A percentile compares a stretch with the other conserved stretches of the same genome.
These are phyloP conservation scores for Xerocomus brunneocitrinus DNA, from an alignment of 768 basidiomycete genomes.

Conservation along the genomic window DNA sequence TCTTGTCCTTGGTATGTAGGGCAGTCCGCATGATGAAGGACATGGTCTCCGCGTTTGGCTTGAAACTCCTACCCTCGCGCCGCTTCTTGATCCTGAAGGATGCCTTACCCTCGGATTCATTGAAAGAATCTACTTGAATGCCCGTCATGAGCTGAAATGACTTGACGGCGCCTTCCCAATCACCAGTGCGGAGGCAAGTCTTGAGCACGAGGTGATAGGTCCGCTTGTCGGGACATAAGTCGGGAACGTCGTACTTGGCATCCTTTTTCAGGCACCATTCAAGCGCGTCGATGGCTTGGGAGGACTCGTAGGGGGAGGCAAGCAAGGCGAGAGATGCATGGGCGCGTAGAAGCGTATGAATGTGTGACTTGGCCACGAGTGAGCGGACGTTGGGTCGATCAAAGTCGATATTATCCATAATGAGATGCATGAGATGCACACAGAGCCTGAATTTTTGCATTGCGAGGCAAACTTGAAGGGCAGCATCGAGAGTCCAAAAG, in stretches of 20 bases:
- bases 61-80: constrained; percentile 40
- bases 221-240: constrained; percentile 29
- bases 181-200: constrained; percentile 57
- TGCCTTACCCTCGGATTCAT: constrained; percentile 30
- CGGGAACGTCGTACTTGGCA: constrained; percentile 41
- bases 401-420: constrained; percentile 40
- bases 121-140: constrained; percentile 48
- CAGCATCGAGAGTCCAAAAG: constrained; percentile 45
- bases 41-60: constrained; percentile 50
- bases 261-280: constrained; percentile 68
- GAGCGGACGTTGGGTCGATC: constrained; percentile 28
- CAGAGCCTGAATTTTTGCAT: constrained; percentile 44
- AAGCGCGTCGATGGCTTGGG: constrained; percentile 52
- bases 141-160: constrained; percentile 74
- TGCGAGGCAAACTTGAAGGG: constrained; percentile 52
- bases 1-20: constrained; percentile 44
- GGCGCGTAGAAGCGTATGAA: constrained; percentile 60
- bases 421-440: constrained; percentile 54
- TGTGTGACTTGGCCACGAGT: constrained; percentile 47
- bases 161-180: constrained; percentile 57
- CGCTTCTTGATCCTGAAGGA: constrained; percentile 42
- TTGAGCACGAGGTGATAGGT: constrained; percentile 61
- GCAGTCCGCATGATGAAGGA: constrained; percentile 57
- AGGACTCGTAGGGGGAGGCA: constrained; percentile 35
- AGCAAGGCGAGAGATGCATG: constrained; percentile 39